Evolutionary conservation across 345 rosid genomes (phyloP).

Genomic region (Hibiscus mutabilis): DNA sequence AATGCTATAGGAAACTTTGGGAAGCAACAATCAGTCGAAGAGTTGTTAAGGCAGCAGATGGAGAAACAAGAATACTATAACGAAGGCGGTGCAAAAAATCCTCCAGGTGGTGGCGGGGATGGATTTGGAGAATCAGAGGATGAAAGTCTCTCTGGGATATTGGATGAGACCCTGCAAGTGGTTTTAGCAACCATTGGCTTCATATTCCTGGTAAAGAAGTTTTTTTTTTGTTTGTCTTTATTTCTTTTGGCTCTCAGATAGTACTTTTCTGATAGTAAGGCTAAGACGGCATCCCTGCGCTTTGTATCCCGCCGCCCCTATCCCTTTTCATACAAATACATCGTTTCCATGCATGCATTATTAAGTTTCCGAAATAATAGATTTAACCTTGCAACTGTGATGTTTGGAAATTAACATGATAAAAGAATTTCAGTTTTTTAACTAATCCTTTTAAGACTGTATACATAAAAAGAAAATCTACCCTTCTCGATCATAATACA

Average conservation of each 20-base stretch:
- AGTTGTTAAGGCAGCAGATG: slow-evolving; percentile 33
- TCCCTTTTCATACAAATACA: too few species aligned
- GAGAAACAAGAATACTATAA: slow-evolving; percentile 32
- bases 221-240: neutral
- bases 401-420: neutral
- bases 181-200: slow-evolving; percentile 58
- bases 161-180: slow-evolving; percentile 59
- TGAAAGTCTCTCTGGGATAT: slow-evolving; percentile 39
- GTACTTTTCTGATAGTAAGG: neutral
- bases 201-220: slow-evolving; percentile 42
- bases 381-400: neutral
- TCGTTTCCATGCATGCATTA: neutral
- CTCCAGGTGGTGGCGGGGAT: slow-evolving; percentile 42
- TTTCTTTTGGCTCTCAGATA: neutral
- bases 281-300: too few species aligned
- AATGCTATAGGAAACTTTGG: slow-evolving; percentile 48
- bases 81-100: slow-evolving; percentile 38
- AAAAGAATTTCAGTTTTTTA: too few species aligned
- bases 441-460: too few species aligned
- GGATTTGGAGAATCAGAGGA: slow-evolving; percentile 40
- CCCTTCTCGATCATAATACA: too few species aligned
- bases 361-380: neutral
- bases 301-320: too few species aligned
- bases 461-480: too few species aligned
- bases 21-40: slow-evolving; percentile 53